These are phyloP conservation scores for Biscutella auriculata DNA, from an alignment of 441 rosid species.

Conservation along the genomic window DNA sequence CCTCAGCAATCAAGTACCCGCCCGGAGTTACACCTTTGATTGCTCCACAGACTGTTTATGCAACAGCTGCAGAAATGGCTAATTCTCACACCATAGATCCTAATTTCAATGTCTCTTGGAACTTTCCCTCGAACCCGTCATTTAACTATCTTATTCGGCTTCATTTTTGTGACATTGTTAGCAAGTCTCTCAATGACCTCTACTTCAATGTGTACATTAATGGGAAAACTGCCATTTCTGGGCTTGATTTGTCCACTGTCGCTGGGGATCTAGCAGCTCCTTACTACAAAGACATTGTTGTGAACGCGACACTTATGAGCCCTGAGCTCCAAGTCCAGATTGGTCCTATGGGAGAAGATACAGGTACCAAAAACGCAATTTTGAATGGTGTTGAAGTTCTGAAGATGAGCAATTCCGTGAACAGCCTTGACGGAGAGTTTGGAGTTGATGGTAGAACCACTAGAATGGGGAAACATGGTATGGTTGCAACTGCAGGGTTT, in stretches of 20 bases:
- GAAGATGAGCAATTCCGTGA: conserved; percentile 68
- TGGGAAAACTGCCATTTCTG: conserved; percentile 51
- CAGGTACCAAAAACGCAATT: conserved; percentile 47
- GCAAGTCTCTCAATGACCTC: conserved; percentile 52
- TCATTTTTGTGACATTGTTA: conserved; percentile 76
- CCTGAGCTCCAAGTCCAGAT: conserved; percentile 44
- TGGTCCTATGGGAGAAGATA: conserved; percentile 50
- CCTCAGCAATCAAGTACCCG: conserved; percentile 39
- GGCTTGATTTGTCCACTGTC: conserved; percentile 49
- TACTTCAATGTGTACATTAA: conserved; percentile 76
- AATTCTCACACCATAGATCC: conserved; percentile 31
- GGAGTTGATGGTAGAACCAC: conserved; percentile 49
- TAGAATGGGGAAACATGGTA: conserved; percentile 23
- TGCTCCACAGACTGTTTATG: conserved; percentile 53
- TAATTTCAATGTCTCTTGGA: conserved; percentile 67
- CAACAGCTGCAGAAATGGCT: conserved; percentile 58
- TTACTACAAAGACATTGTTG: conserved; percentile 60
- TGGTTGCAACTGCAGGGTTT: conserved; percentile 71
- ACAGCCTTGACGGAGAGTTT: conserved; percentile 80
- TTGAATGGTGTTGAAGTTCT: conserved; percentile 71
- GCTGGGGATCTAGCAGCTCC: conserved; percentile 36
- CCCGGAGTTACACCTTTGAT: conserved; percentile 39
- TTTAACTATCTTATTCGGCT: conserved; percentile 48
- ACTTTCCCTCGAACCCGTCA: conserved; percentile 38
- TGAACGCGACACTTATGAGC: conserved; percentile 38